Evolutionary conservation across 805 yeast genomes (phyloP).

Genomic region (Millerozyma acaciae): DNA sequence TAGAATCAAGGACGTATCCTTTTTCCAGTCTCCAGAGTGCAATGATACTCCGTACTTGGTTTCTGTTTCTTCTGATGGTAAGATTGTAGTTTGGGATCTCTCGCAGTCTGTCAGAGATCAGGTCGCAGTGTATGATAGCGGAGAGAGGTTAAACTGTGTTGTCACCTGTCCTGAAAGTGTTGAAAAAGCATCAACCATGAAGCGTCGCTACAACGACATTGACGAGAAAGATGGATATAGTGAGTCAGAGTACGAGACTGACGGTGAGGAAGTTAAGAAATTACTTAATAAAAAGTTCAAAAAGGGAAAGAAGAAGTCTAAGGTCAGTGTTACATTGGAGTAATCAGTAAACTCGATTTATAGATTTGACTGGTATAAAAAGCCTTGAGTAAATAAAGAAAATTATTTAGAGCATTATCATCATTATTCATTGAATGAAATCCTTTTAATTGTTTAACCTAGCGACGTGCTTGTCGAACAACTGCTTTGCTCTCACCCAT

Average conservation of each 20-base stretch:
- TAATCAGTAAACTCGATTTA: conserved; percentile 15
- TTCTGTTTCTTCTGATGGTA: conserved; percentile 91
- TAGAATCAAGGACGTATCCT: conserved; percentile 76
- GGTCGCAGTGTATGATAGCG: conserved; percentile 84
- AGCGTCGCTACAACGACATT: conserved; percentile 43
- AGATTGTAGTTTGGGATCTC: conserved; percentile 83
- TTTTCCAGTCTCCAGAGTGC: conserved; percentile 41
- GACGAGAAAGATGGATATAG: conserved; percentile 33
- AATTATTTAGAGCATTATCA: not conserved
- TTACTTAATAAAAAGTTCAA: conserved; percentile 49
- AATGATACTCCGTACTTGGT: conserved; percentile 48
- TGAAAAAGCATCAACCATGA: conserved; percentile 70
- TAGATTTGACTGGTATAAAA: too few relatives aligned
- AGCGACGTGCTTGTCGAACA: conserved; percentile 81
- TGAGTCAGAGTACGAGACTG: conserved; percentile 74
- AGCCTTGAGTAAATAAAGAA: too few relatives aligned
- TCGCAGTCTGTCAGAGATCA: conserved; percentile 57
- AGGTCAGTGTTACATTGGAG: conserved; percentile 54
- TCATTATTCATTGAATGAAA: not conserved
- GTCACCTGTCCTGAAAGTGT: conserved; percentile 70
- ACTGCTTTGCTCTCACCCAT: conserved; percentile 83
- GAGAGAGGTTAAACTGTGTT: conserved; percentile 88
- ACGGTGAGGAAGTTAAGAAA: conserved; percentile 61
- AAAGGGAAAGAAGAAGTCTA: conserved; percentile 32
- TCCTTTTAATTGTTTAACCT: conserved; percentile 41